Conservation (phyloP, 208 protist species). For the Trypanosoma grayi region DNA sequence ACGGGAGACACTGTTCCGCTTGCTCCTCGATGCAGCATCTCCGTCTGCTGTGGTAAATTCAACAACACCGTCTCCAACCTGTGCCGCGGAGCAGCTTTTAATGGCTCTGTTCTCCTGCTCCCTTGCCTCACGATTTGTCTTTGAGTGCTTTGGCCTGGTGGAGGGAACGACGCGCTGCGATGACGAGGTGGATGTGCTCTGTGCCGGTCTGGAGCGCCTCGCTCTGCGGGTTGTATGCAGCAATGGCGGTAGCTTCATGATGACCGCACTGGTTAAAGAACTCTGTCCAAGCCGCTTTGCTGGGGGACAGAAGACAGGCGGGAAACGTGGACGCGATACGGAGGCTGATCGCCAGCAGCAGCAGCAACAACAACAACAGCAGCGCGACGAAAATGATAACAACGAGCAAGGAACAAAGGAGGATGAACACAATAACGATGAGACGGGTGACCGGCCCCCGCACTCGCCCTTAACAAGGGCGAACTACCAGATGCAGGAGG, state of each 20-base stretch:
- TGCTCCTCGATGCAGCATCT: constrained; percentile 26
- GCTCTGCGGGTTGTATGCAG: constrained; percentile 57
- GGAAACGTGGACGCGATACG: constrained; percentile 12
- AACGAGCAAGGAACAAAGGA: background rate
- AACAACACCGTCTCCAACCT: background rate
- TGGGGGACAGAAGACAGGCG: constrained; percentile 19
- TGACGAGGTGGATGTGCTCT: constrained; percentile 60
- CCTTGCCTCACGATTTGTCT: constrained; percentile 47
- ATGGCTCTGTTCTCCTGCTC: constrained; percentile 53
- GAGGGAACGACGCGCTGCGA: constrained; percentile 25
- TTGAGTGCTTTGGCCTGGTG: constrained; percentile 56
- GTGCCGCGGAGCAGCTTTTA: constrained; percentile 38
- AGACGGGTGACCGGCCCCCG: background rate
- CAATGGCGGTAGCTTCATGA: constrained; percentile 56
- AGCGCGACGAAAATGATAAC: constrained; percentile 19
- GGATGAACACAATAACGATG: background rate
- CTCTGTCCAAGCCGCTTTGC: constrained; percentile 39
- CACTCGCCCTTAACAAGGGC: constrained; percentile 25
- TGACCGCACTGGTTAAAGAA: constrained; percentile 45
- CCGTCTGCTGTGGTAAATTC: background rate
- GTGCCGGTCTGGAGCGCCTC: constrained; percentile 48
- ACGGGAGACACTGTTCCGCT: constrained; percentile 55
- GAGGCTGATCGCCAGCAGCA: constrained; percentile 2
- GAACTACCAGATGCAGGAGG: constrained; percentile 27
- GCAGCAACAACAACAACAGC: constrained; percentile 33